Conservation (phyloP, 202 grass and related monocot species). For the Dendrocalamus latiflorus region DNA sequence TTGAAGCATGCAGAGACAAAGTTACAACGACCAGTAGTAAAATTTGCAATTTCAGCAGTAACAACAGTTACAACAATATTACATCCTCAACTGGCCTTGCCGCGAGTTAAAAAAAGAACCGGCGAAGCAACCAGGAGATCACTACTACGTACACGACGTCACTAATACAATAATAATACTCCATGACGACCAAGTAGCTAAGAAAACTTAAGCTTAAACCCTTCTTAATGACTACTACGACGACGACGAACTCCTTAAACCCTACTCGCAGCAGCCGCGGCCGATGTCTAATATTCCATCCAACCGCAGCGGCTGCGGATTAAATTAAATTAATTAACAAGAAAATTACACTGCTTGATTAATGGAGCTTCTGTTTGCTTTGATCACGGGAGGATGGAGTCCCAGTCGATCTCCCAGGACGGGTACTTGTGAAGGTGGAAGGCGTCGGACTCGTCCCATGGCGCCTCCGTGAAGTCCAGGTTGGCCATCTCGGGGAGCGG, state of each 20-base stretch:
- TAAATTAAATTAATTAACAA: slow-evolving; percentile 1
- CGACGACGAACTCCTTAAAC: slow-evolving; percentile 35
- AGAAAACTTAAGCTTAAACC: slow-evolving; percentile 38
- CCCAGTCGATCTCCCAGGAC: no score
- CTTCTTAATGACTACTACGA: not conserved
- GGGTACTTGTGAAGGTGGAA: slow-evolving; percentile 60
- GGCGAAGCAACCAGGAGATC: slow-evolving; percentile 54
- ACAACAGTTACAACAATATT: slow-evolving; percentile 37
- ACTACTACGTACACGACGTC: slow-evolving; percentile 33
- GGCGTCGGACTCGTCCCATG: slow-evolving; percentile 82
- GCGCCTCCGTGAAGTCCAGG: slow-evolving; percentile 87
- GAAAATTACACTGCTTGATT: slow-evolving; percentile 23
- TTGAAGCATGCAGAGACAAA: slow-evolving; percentile 11
- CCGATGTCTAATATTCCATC: slow-evolving; percentile 97
- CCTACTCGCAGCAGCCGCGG: slow-evolving; percentile 40
- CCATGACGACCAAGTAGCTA: not conserved
- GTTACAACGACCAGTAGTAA: not conserved
- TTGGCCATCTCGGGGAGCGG: slow-evolving; percentile 61
- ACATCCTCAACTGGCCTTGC: slow-evolving; percentile 43
- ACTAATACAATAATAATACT: slow-evolving; percentile 11
- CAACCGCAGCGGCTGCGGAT: not conserved
- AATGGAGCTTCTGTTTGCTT: slow-evolving; percentile 12
- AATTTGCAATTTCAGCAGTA: slow-evolving; percentile 15
- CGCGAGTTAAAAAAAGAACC: slow-evolving; percentile 53
- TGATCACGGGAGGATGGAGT: slow-evolving; percentile 72